Evolutionary conservation across 148 eudicot species (phyloP).

Genomic region (Vaccinium vitisidaea): DNA sequence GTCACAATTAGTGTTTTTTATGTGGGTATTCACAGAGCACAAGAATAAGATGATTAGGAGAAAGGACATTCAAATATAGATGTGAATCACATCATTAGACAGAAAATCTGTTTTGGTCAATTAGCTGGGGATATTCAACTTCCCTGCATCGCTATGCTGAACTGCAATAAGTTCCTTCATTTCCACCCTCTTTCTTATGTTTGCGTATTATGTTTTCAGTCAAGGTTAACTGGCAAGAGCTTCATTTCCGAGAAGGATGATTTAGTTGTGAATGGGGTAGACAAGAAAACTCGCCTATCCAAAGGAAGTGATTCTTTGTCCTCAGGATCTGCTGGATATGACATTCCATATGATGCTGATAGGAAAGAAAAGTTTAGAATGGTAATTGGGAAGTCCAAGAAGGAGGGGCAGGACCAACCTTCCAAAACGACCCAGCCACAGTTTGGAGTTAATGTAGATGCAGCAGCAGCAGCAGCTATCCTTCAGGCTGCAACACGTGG

Average conservation of each 20-base stretch:
- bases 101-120: too few species aligned
- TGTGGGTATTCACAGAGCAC: neutral
- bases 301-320: conserved; percentile 34
- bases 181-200: conserved; percentile 1
- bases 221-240: conserved; percentile 53
- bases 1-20: neutral
- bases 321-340: conserved; percentile 31
- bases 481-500: conserved; percentile 98
- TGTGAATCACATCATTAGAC: too few species aligned
- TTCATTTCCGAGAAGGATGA: conserved; percentile 40
- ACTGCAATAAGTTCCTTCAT: conserved; percentile 5
- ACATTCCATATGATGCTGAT: conserved; percentile 57
- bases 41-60: too few species aligned
- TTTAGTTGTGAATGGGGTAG: conserved; percentile 27
- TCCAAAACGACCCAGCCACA: conserved; percentile 47
- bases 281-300: conserved; percentile 30
- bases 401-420: conserved; percentile 56
- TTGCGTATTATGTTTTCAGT: conserved; percentile 37
- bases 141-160: neutral
- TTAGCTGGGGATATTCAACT: neutral
- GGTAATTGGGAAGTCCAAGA: conserved; percentile 77
- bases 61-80: too few species aligned
- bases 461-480: conserved; percentile 84
- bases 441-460: conserved; percentile 53
- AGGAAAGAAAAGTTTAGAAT: conserved; percentile 90